Percentiles rank a stretch among this genome's conserved stretches.
These are phyloP conservation scores for Fonsecaea monophora DNA, from an alignment of 2,329 filamentous ascomycete genomes.

Conservation along the genomic window DNA sequence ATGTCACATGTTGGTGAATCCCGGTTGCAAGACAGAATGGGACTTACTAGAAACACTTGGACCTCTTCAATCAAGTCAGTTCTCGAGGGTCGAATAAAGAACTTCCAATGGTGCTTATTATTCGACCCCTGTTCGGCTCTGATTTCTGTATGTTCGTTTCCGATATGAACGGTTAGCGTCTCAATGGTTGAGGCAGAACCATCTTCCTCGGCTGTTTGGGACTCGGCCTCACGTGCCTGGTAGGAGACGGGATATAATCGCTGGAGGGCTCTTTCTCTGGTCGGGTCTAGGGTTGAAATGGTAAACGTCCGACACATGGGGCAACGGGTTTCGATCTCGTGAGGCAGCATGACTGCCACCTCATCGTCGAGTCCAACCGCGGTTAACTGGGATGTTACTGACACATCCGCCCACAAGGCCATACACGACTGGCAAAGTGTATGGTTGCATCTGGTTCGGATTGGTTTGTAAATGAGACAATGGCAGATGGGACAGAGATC, in stretches of 20 bases:
- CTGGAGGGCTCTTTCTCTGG: slow-evolving; percentile 21
- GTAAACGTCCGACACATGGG: slow-evolving; percentile 39
- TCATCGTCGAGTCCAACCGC: slow-evolving; percentile 34
- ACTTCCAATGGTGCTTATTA: slow-evolving; percentile 39
- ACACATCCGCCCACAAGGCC: slow-evolving; percentile 39
- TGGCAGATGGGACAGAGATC: slow-evolving; percentile 38
- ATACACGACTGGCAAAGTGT: slow-evolving; percentile 38
- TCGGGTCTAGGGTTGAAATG: slow-evolving; percentile 26
- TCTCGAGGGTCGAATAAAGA: slow-evolving; percentile 36
- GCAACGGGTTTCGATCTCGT: slow-evolving; percentile 37
- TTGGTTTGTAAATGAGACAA: slow-evolving; percentile 36
- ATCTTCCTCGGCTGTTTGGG: slow-evolving; percentile 19
- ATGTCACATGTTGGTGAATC: slow-evolving; percentile 11
- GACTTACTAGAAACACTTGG: slow-evolving; percentile 36
- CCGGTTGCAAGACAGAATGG: neutral
- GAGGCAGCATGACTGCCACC: slow-evolving; percentile 30
- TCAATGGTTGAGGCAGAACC: slow-evolving; percentile 33
- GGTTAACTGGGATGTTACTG: slow-evolving; percentile 35
- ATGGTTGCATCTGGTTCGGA: slow-evolving; percentile 36
- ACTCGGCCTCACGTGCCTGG: slow-evolving; percentile 21
- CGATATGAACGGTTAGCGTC: slow-evolving; percentile 36
- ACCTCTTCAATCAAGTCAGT: slow-evolving; percentile 39
- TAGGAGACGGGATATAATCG: slow-evolving; percentile 33
- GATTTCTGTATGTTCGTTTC: slow-evolving; percentile 37
- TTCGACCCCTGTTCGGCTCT: slow-evolving; percentile 28